Conservation (phyloP, 805 yeast genomes). For the Priceomyces medius region DNA sequence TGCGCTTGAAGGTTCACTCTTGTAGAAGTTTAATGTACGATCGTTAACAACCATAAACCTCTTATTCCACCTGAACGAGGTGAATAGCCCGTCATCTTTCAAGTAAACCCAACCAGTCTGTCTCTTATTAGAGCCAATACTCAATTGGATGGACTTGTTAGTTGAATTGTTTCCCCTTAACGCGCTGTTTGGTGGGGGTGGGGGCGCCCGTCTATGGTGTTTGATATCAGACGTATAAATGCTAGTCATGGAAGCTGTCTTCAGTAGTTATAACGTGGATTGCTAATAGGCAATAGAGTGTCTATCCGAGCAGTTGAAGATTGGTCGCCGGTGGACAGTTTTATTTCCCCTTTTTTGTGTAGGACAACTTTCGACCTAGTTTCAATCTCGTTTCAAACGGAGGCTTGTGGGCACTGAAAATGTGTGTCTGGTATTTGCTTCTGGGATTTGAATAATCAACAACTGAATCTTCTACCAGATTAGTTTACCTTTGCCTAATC, state of each 20-base stretch:
- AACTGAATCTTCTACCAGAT: background rate
- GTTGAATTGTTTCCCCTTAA: background rate
- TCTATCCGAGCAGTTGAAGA: background rate
- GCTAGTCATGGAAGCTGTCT: conserved; percentile 28
- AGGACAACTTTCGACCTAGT: background rate
- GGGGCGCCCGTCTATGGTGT: conserved; percentile 45
- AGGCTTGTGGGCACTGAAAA: background rate
- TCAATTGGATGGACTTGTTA: conserved; percentile 13
- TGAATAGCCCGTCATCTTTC: conserved; percentile 83
- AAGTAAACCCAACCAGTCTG: conserved; percentile 84
- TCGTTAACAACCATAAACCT: conserved; percentile 78
- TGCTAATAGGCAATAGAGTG: background rate
- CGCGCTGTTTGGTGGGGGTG: conserved; percentile 31
- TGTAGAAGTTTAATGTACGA: conserved; percentile 70
- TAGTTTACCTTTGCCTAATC: background rate
- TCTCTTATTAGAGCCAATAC: conserved; percentile 28
- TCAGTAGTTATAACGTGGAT: background rate
- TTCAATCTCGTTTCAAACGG: conserved; percentile 2
- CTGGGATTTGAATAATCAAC: background rate
- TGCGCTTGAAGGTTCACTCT: conserved; percentile 53
- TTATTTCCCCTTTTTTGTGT: background rate
- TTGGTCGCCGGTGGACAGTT: too few species aligned
- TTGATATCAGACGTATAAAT: conserved; percentile 42
- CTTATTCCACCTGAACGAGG: conserved; percentile 90
- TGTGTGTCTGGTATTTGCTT: background rate